Conservation (phyloP, 129 eudicot genomes). For the Pittosporum tobira region DNA sequence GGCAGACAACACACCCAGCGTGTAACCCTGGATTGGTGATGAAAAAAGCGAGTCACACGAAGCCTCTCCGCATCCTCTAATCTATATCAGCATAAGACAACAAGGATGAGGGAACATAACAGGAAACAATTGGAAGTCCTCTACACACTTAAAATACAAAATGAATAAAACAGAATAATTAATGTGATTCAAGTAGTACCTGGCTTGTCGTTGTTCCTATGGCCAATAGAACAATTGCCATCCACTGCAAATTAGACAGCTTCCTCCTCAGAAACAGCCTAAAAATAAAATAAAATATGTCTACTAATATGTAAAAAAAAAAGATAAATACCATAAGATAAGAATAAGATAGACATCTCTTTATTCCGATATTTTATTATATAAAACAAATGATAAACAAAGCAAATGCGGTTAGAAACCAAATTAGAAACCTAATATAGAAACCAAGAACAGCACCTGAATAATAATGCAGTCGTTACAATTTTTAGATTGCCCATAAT, state of each 20-base stretch:
- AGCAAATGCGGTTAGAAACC: too few relatives aligned
- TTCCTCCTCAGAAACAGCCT: conserved; percentile 85
- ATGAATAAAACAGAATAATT: background rate
- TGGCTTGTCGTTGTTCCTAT: conserved; percentile 97
- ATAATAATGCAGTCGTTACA: conserved; percentile 67
- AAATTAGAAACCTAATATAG: conserved; percentile 4
- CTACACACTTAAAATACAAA: too few relatives aligned
- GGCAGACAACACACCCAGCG: conserved; percentile 80
- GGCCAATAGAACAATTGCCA: conserved; percentile 76
- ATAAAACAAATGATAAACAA: background rate
- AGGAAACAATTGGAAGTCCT: background rate
- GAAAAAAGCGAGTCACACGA: conserved; percentile 86
- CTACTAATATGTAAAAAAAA: conserved; percentile 2
- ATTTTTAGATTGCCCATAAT: conserved; percentile 80
- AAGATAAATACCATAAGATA: conserved; percentile 1
- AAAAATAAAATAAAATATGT: conserved; percentile 22
- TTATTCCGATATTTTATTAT: background rate
- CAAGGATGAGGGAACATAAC: background rate
- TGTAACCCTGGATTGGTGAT: conserved; percentile 91
- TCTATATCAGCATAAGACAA: conserved; percentile 37
- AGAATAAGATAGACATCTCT: background rate
- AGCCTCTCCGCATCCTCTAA: conserved; percentile 93
- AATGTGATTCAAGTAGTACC: conserved; percentile 37
- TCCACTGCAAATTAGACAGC: conserved; percentile 88
- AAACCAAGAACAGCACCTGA: conserved; percentile 34